Conservation (phyloP, 2,329 filamentous ascomycete species). For the Lecanoromycetidae sp. region DNA sequence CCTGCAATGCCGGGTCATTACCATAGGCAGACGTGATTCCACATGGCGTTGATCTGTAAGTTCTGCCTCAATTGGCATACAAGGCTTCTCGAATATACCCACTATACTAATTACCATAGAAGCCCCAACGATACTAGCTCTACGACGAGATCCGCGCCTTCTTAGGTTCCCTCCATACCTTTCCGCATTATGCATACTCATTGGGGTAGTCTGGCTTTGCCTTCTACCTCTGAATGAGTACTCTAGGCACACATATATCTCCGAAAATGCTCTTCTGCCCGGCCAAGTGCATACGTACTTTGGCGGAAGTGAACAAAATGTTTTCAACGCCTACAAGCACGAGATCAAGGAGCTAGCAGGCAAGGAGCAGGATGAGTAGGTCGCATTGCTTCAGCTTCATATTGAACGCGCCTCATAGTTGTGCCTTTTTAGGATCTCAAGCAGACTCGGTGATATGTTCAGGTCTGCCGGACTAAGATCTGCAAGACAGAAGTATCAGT, state of each 20-base stretch:
- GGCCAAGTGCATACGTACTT: slow-evolving; percentile 98
- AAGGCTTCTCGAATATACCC: too few species aligned
- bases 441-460: slow-evolving; percentile 64
- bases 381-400: background rate
- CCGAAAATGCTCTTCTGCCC: slow-evolving; percentile 88
- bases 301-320: slow-evolving; percentile 71
- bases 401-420: background rate
- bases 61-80: background rate
- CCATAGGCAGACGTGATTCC: too few species aligned
- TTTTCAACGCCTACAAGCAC: slow-evolving; percentile 16
- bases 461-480: slow-evolving; percentile 72
- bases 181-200: slow-evolving; percentile 68
- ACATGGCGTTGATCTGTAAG: slow-evolving; percentile 10
- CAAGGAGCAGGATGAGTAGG: slow-evolving; percentile 7
- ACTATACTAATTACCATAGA: slow-evolving; percentile 12
- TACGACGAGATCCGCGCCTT: slow-evolving; percentile 70
- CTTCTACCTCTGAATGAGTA: slow-evolving; percentile 83
- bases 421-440: slow-evolving; percentile 38
- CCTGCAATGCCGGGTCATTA: too few species aligned
- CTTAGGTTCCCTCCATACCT: slow-evolving; percentile 78
- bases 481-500: slow-evolving; percentile 77
- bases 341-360: slow-evolving; percentile 20
- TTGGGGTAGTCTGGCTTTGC: slow-evolving; percentile 82
- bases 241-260: slow-evolving; percentile 87
- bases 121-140: slow-evolving; percentile 31